Conservation (phyloP, 2,329 filamentous ascomycete genomes). For the Emydomyces testavorans region DNA sequence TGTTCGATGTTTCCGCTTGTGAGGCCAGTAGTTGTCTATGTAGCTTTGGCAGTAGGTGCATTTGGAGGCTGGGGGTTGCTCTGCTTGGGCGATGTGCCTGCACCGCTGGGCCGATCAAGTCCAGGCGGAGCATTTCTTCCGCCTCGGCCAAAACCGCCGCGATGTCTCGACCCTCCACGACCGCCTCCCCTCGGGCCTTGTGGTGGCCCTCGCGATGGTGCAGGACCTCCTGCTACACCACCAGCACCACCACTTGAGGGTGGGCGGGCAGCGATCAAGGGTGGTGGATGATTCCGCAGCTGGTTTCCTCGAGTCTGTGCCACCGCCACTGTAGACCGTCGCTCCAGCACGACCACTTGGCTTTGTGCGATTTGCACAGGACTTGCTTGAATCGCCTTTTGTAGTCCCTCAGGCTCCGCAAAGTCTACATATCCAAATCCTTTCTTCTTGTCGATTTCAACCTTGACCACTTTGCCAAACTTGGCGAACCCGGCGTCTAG, state of each 20-base stretch:
- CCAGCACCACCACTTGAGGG: neutral
- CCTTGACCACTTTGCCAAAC: slow-evolving; percentile 63
- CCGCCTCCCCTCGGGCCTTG: slow-evolving; percentile 8
- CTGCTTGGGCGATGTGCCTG: neutral
- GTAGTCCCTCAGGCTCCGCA: slow-evolving; percentile 56
- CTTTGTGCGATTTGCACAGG: slow-evolving; percentile 74
- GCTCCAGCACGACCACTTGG: slow-evolving; percentile 72
- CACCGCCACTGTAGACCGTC: slow-evolving; percentile 22
- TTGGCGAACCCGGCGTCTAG: slow-evolving; percentile 61
- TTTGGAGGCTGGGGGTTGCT: neutral
- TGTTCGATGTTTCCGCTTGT: no score
- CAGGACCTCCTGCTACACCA: neutral
- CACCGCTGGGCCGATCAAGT: neutral
- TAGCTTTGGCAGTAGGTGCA: neutral
- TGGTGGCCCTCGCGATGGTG: slow-evolving; percentile 1
- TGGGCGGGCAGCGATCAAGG: neutral
- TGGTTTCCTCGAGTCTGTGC: slow-evolving; percentile 12
- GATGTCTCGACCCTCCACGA: slow-evolving; percentile 7
- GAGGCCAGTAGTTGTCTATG: neutral
- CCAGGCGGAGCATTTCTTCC: neutral
- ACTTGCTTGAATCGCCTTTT: slow-evolving; percentile 69
- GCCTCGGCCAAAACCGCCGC: slow-evolving; percentile 6
- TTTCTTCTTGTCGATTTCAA: slow-evolving; percentile 91
- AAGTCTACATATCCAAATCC: slow-evolving; percentile 93
- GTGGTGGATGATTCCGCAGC: slow-evolving; percentile 8